phyloP scores from a whole-genome alignment of 106 monocot species.

The Dendrobium chrysotoxum region DNA sequence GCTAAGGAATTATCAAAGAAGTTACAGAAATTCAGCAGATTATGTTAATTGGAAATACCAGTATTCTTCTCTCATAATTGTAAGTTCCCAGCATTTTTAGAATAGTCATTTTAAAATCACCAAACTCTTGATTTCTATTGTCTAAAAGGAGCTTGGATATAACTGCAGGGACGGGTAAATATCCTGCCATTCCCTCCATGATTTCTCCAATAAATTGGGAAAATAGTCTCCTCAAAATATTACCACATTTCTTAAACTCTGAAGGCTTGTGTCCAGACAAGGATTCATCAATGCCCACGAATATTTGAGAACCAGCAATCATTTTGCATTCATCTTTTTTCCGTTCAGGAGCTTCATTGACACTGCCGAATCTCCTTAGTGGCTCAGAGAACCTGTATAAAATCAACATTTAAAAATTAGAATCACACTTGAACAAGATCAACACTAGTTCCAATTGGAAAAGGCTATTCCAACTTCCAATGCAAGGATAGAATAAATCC shows the following conservation, averaged over 20 bases:
- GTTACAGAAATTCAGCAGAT: background rate
- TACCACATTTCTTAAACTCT: conserved; percentile 6
- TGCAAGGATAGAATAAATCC: background rate
- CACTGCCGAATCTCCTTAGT: conserved; percentile 35
- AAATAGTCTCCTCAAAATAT: conserved; percentile 55
- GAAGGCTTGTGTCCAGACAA: conserved; percentile 15
- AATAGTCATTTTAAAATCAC: conserved; percentile 88
- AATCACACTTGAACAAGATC: background rate
- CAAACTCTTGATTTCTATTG: conserved; percentile 90
- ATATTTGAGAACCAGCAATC: conserved; percentile 14
- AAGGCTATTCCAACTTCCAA: background rate
- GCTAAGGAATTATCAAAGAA: background rate
- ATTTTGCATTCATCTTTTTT: conserved; percentile 3
- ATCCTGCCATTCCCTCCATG: conserved; percentile 89
- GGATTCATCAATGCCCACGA: conserved; percentile 2
- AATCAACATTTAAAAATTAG: background rate
- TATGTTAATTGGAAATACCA: conserved; percentile 38
- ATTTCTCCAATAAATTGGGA: conserved; percentile 78
- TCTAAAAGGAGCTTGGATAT: conserved; percentile 88
- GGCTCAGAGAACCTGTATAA: conserved; percentile 62
- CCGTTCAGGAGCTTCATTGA: conserved; percentile 25
- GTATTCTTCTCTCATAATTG: conserved; percentile 90
- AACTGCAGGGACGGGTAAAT: conserved; percentile 67
- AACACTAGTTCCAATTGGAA: background rate
- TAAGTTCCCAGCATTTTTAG: conserved; percentile 79